These are phyloP conservation scores for Babesia ovis DNA, from an alignment of 169 alveolate genomes.

Conservation along the genomic window DNA sequence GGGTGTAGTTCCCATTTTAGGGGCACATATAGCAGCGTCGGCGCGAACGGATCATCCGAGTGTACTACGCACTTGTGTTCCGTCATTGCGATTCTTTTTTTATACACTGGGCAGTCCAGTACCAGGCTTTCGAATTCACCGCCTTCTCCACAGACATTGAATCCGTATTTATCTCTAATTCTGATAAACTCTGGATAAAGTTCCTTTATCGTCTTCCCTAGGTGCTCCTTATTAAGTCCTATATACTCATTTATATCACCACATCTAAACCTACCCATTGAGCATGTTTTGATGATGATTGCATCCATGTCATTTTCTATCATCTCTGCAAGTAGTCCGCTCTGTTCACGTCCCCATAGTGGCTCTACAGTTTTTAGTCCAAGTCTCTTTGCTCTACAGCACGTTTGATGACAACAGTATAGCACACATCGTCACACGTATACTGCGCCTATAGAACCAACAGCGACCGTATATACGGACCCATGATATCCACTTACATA, in stretches of 20 bases:
- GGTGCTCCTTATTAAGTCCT: slow-evolving; percentile 89
- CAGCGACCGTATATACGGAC: no score
- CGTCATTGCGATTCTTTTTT: slow-evolving; percentile 62
- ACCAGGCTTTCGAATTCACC: slow-evolving; percentile 99
- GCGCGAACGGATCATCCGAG: slow-evolving; percentile 61
- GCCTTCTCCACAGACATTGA: slow-evolving; percentile 99
- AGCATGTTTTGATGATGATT: slow-evolving; percentile 87
- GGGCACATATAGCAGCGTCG: slow-evolving; percentile 59
- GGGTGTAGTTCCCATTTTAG: slow-evolving; percentile 42
- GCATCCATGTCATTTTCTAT: slow-evolving; percentile 87
- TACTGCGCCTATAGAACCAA: not conserved
- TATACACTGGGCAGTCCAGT: slow-evolving; percentile 88
- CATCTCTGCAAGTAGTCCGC: slow-evolving; percentile 87
- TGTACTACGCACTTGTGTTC: slow-evolving; percentile 45
- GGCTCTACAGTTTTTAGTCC: slow-evolving; percentile 68
- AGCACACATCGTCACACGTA: no score
- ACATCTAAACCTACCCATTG: slow-evolving; percentile 61
- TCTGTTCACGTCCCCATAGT: slow-evolving; percentile 73
- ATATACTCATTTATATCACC: slow-evolving; percentile 46
- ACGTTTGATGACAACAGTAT: no score
- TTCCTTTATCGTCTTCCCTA: slow-evolving; percentile 86
- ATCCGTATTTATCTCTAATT: slow-evolving; percentile 83
- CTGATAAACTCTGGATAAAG: slow-evolving; percentile 58
- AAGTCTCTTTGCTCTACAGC: slow-evolving; percentile 38
- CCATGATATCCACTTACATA: slow-evolving; percentile 84